Conservation (phyloP, 2,329 filamentous ascomycete genomes). For the Cladosporium sphaerospermum region DNA sequence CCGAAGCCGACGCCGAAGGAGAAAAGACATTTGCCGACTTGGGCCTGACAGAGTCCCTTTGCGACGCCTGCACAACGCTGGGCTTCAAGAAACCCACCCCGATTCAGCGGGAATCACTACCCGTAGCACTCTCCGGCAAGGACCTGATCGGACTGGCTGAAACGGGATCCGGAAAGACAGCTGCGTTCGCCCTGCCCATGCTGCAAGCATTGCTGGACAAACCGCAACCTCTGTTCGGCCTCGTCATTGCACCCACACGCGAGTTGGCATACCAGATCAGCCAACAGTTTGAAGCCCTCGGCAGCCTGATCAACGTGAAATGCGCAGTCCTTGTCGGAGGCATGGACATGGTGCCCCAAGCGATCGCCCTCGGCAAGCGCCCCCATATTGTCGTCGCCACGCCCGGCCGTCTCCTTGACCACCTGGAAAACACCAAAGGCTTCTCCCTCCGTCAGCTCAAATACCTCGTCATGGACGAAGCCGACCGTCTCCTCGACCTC, state of each 20-base stretch:
- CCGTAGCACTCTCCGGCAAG: slow-evolving; percentile 67
- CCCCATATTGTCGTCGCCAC: slow-evolving; percentile 92
- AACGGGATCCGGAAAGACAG: slow-evolving; percentile 93
- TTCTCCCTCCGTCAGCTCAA: slow-evolving; percentile 78
- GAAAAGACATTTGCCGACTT: slow-evolving; percentile 62
- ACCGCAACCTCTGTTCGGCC: slow-evolving; percentile 77
- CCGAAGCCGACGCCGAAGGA: slow-evolving; percentile 19
- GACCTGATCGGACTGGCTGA: slow-evolving; percentile 93
- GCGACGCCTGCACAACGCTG: slow-evolving; percentile 76
- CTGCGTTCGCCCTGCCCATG: slow-evolving; percentile 88
- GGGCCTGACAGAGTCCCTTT: slow-evolving; percentile 78
- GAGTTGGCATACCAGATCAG: slow-evolving; percentile 91
- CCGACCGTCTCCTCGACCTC: slow-evolving; percentile 83
- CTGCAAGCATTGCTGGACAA: slow-evolving; percentile 85
- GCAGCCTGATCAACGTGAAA: slow-evolving; percentile 79
- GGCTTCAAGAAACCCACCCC: slow-evolving; percentile 82
- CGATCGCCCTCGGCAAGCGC: slow-evolving; percentile 89
- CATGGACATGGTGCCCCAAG: slow-evolving; percentile 89
- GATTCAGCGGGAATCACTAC: slow-evolving; percentile 82
- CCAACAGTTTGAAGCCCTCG: slow-evolving; percentile 79
- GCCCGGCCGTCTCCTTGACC: slow-evolving; percentile 80
- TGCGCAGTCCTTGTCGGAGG: slow-evolving; percentile 78
- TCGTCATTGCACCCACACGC: slow-evolving; percentile 86
- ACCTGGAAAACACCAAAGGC: slow-evolving; percentile 93
- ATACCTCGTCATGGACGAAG: slow-evolving; percentile 92